These are phyloP conservation scores for Bonnemaisonia californica DNA, from an alignment of 31 red algal genomes.

Conservation along the genomic window DNA sequence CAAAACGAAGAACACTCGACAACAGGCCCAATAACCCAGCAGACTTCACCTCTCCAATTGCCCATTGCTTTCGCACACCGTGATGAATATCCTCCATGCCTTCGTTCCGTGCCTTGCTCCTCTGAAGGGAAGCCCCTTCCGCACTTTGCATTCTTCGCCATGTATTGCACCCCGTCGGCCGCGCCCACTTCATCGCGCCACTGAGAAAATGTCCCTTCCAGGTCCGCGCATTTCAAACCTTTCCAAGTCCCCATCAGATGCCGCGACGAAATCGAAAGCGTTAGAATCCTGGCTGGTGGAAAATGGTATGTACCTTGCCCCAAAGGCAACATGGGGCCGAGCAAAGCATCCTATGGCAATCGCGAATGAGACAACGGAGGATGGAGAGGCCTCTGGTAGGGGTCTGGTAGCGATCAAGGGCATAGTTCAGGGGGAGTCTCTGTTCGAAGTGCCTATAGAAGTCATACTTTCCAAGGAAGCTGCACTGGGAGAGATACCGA, in stretches of 20 bases:
- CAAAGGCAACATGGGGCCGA: slow-evolving; percentile 76
- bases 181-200: background rate
- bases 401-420: slow-evolving; percentile 80
- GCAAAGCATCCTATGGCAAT: slow-evolving; percentile 81
- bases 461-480: slow-evolving; percentile 73
- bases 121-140: background rate
- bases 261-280: slow-evolving; percentile 28
- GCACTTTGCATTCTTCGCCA: background rate
- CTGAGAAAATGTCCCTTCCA: slow-evolving; percentile 13
- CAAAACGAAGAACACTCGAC: too few relatives aligned
- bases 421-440: slow-evolving; percentile 76
- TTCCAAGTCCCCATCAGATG: slow-evolving; percentile 10
- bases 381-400: slow-evolving; percentile 81
- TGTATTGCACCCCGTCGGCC: background rate
- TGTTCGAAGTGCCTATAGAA: slow-evolving; percentile 87
- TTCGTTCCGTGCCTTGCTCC: too few relatives aligned
- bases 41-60: too few relatives aligned
- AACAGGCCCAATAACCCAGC: background rate
- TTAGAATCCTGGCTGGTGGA: slow-evolving; percentile 75
- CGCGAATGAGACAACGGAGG: slow-evolving; percentile 88
- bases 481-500: slow-evolving; percentile 49
- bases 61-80: too few relatives aligned
- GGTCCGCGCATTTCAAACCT: slow-evolving; percentile 6
- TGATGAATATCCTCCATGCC: background rate
- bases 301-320: slow-evolving; percentile 88